A percentile compares a stretch with the other conserved stretches of the same genome.
Evolutionary conservation across 2,329 filamentous ascomycete species (phyloP).

Genomic region (Chlorencoelia australis): DNA sequence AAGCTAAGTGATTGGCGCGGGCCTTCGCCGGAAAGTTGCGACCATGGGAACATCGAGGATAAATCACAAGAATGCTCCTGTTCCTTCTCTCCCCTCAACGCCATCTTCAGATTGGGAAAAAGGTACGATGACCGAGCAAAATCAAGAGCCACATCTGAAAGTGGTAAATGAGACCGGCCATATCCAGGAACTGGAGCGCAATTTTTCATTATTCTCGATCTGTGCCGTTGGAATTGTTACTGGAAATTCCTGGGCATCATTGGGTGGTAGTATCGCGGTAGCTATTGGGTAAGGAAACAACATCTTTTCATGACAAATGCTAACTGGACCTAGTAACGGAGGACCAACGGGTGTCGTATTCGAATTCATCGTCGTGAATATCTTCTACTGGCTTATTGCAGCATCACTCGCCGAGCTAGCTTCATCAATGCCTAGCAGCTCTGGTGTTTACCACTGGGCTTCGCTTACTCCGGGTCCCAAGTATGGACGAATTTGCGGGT

Average conservation of each 20-base stretch:
- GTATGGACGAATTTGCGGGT: constrained; percentile 37
- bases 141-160: constrained; percentile 4
- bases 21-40: no score
- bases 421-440: constrained; percentile 21
- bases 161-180: constrained; percentile 40
- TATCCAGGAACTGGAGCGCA: constrained; percentile 39
- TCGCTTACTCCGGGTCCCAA: constrained; percentile 36
- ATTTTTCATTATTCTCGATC: constrained; percentile 37
- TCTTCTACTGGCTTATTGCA: constrained; percentile 41
- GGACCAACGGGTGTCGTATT: constrained; percentile 52
- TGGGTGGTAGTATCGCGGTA: constrained; percentile 37
- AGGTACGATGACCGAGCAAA: constrained; percentile 3
- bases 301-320: background rate
- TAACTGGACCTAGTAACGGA: constrained; percentile 44
- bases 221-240: constrained; percentile 36
- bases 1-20: background rate
- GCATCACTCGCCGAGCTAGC: constrained; percentile 35
- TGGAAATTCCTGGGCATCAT: constrained; percentile 34
- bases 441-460: constrained; percentile 42
- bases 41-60: background rate
- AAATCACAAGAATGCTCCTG: background rate
- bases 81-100: background rate
- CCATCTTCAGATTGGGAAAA: constrained; percentile 9
- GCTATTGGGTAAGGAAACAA: constrained; percentile 15
- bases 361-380: constrained; percentile 43